Conservation (phyloP, 78 protist genomes). For the Cavenderia fasciculata region DNA sequence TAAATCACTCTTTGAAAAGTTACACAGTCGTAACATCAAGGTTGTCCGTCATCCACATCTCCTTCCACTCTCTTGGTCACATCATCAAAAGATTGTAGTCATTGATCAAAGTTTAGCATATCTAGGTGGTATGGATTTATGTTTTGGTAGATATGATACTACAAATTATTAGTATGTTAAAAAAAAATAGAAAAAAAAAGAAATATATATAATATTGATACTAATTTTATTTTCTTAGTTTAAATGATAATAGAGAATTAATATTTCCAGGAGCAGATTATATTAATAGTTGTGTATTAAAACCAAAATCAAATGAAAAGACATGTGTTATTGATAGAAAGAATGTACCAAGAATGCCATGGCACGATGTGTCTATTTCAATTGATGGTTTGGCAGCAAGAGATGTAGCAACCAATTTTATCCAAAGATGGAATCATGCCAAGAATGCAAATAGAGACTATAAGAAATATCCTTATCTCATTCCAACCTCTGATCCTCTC, state of each 20-base stretch:
- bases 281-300: conserved; percentile 29
- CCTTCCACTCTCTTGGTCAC: conserved; percentile 80
- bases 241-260: conserved; percentile 22
- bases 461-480: conserved; percentile 60
- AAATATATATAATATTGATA: too few relatives aligned
- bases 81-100: conserved; percentile 79
- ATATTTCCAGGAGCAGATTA: conserved; percentile 67
- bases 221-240: not conserved
- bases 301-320: conserved; percentile 1
- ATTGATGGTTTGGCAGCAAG: conserved; percentile 84
- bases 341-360: conserved; percentile 90
- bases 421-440: conserved; percentile 88
- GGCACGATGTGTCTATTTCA: conserved; percentile 92
- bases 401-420: conserved; percentile 89
- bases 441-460: conserved; percentile 62
- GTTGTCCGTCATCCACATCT: conserved; percentile 72
- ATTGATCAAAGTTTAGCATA: conserved; percentile 79
- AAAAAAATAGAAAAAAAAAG: too few relatives aligned
- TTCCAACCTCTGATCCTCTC: conserved; percentile 9
- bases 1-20: conserved; percentile 45
- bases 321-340: not conserved
- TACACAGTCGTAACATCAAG: conserved; percentile 68
- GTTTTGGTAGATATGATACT: conserved; percentile 72
- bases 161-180: too few relatives aligned
- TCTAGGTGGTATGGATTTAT: conserved; percentile 82